Base-by-base conservation (phyloP, 257 asterid genomes). In the Leptodermis oblonga region DNA sequence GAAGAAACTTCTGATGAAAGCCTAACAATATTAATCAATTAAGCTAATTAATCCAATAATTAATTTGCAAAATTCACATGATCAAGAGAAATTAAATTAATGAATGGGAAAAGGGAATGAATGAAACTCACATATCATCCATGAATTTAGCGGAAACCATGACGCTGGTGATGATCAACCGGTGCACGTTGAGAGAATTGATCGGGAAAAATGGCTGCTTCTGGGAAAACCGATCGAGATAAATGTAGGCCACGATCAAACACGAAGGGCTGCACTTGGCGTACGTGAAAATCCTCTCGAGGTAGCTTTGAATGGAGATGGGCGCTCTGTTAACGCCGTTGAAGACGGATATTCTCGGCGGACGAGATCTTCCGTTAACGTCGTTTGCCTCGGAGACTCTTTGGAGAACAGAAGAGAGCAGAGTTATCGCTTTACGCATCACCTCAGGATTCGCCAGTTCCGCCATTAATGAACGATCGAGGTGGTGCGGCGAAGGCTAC, bases 201-300 rank as follows among this genome's bases (percentile, higher is more conserved):
- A 90, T 76, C 0, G 91, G 88, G 59, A 90, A 33, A 64, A 67
- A 49, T 1, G 95, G 91, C 72, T 90, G 92, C 30, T 51, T 79
- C 65, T 73, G 87, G 5, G 83, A 31, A 60, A 87, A 90, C 4
- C 97, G 86, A 41, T 87, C 91, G 4, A 90, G 85, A 76, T 90
- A 90, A 63, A 90, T 80, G 52, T 87, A 90, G 2, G 97, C 89
- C 54, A 86, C 87, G 12, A 90, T 41, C 70, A 75, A 78, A 25
- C 97, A 87, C 0, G 84, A 78, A 1, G 87, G 85, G 79, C 97
- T 90, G 43, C 97, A 90, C 9, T 87, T 83, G 0, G 97, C 95
- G 60, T 87, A 90, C 82, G 74, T 82, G 83, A 82, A 87, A 53
- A 90, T 85, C 84, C 95, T 83, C 81, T 86, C 85, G 36, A 90